phyloP scores from a whole-genome alignment of 1,284 basidiomycete genomes.

The Ceratobasidium sp. region DNA sequence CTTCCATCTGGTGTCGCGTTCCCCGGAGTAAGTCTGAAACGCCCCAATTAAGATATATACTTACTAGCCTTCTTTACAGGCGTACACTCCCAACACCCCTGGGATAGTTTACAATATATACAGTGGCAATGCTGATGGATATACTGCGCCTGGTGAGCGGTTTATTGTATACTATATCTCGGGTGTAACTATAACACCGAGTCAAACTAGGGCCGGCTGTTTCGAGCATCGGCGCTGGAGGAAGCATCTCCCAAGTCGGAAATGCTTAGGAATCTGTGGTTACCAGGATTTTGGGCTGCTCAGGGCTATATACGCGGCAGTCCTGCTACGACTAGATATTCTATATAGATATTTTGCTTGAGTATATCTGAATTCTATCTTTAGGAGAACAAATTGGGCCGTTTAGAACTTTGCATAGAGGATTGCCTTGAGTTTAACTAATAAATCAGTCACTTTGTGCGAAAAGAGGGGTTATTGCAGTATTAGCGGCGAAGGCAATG shows the following conservation, averaged over 20 bases:
- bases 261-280: background rate
- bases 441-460: no score
- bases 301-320: no score
- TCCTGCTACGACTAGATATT: no score
- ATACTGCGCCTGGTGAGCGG: conserved; percentile 4
- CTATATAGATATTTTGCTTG: no score
- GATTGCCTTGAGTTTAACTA: no score
- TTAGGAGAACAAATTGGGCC: no score
- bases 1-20: conserved; percentile 27
- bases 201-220: background rate
- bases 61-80: background rate
- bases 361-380: no score
- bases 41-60: background rate
- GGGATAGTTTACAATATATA: conserved; percentile 16
- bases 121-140: background rate
- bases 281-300: no score
- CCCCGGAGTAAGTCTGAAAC: conserved; percentile 2
- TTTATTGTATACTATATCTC: background rate
- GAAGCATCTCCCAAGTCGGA: background rate
- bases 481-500: no score
- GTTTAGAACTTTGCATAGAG: no score
- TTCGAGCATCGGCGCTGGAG: conserved; percentile 2
- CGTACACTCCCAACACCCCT: conserved; percentile 2
- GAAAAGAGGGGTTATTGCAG: no score
- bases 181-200: background rate